Conservation (phyloP, 2,329 filamentous ascomycete genomes). For the Stenocarpella maydis region DNA sequence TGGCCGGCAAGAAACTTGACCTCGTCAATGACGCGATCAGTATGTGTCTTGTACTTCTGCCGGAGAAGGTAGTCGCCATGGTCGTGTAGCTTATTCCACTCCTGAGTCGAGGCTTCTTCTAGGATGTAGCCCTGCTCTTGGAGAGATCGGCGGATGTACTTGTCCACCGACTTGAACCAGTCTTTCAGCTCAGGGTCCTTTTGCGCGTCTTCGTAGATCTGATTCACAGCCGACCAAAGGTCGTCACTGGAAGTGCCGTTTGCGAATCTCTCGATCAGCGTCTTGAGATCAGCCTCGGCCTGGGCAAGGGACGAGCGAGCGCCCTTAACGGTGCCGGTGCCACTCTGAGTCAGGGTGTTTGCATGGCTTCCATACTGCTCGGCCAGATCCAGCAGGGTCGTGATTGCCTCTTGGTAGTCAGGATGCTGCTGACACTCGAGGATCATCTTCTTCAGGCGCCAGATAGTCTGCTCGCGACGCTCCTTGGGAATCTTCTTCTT, state of each 20-base stretch:
- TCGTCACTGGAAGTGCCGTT: slow-evolving; percentile 92
- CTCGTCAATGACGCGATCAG: slow-evolving; percentile 86
- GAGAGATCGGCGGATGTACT: slow-evolving; percentile 82
- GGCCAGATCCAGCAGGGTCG: slow-evolving; percentile 83
- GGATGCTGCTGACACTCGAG: slow-evolving; percentile 95
- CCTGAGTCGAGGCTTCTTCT: slow-evolving; percentile 77
- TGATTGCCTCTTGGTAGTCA: slow-evolving; percentile 92
- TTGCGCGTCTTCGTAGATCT: slow-evolving; percentile 88
- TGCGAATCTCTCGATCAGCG: slow-evolving; percentile 91
- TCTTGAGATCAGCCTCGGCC: slow-evolving; percentile 84
- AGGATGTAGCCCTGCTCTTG: slow-evolving; percentile 92
- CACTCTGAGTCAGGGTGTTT: slow-evolving; percentile 69
- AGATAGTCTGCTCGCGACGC: slow-evolving; percentile 90
- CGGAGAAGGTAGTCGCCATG: slow-evolving; percentile 86
- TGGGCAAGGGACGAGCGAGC: slow-evolving; percentile 72
- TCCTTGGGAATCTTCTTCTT: slow-evolving; percentile 89
- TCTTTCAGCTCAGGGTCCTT: slow-evolving; percentile 83
- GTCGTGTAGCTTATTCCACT: slow-evolving; percentile 89
- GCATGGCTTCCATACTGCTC: slow-evolving; percentile 85
- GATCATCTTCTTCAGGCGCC: slow-evolving; percentile 95
- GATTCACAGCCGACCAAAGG: slow-evolving; percentile 83
- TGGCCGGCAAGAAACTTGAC: slow-evolving; percentile 88
- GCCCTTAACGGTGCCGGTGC: slow-evolving; percentile 75
- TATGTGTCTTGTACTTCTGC: slow-evolving; percentile 86
- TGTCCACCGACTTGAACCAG: slow-evolving; percentile 86